phyloP scores from a whole-genome alignment of 768 basidiomycete genomes.

The Tylopilus balloui region DNA sequence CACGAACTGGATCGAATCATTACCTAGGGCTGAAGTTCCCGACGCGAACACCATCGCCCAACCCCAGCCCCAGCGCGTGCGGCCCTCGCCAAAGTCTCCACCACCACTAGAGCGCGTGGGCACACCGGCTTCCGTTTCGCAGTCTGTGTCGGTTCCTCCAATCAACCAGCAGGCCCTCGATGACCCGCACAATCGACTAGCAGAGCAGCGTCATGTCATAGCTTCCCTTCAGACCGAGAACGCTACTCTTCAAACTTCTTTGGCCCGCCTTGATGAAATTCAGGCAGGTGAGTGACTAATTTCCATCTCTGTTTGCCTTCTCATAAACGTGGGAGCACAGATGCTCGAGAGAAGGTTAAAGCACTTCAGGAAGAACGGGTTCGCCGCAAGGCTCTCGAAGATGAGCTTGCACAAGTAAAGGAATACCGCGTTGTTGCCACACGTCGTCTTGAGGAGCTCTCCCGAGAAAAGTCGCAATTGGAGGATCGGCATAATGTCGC shows the following conservation, averaged over 20 bases:
- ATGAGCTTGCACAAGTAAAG: slow-evolving; percentile 19
- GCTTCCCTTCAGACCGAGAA: slow-evolving; percentile 27
- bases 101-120: slow-evolving; percentile 13
- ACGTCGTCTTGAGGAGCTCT: slow-evolving; percentile 18
- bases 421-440: slow-evolving; percentile 6
- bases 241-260: slow-evolving; percentile 23
- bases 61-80: slow-evolving; percentile 25
- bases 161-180: slow-evolving; percentile 6
- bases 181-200: slow-evolving; percentile 13
- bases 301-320: not conserved
- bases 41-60: slow-evolving; percentile 32
- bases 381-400: slow-evolving; percentile 18
- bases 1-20: slow-evolving; percentile 56
- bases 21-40: slow-evolving; percentile 42
- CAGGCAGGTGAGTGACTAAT: slow-evolving; percentile 26
- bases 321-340: slow-evolving; percentile 11
- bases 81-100: slow-evolving; percentile 14
- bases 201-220: slow-evolving; percentile 17
- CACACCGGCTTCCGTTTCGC: slow-evolving; percentile 3
- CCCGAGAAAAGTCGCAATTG: slow-evolving; percentile 24
- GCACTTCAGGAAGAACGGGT: slow-evolving; percentile 19
- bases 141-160: not conserved
- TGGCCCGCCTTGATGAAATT: slow-evolving; percentile 27
- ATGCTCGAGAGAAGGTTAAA: slow-evolving; percentile 9
- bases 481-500: slow-evolving; percentile 11